These are phyloP conservation scores for Fusarium compactum DNA, from an alignment of 2,329 filamentous ascomycete species.

Conservation along the genomic window DNA sequence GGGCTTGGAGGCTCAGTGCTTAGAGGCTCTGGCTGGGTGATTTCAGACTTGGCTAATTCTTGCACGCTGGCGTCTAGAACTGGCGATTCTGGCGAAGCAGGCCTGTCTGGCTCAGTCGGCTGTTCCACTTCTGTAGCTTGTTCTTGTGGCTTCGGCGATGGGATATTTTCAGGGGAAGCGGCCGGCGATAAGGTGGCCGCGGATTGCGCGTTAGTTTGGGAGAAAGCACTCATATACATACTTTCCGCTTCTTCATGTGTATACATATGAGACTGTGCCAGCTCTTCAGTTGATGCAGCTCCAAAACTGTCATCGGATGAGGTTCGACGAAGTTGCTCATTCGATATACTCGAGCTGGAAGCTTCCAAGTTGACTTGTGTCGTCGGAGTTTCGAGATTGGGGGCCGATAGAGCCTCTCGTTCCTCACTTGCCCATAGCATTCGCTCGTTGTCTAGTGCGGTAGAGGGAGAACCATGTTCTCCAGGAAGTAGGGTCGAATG, in stretches of 20 bases:
- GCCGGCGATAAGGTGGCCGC: conserved; percentile 6
- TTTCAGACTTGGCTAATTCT: neutral
- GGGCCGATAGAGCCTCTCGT: conserved; percentile 35
- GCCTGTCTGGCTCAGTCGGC: neutral
- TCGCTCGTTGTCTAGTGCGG: conserved; percentile 32
- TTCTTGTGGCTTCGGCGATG: neutral
- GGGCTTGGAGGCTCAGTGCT: neutral
- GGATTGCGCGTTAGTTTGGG: conserved; percentile 56
- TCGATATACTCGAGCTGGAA: conserved; percentile 10
- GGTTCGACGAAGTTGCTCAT: conserved; percentile 26
- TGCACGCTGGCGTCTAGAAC: conserved; percentile 7
- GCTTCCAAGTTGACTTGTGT: conserved; percentile 33
- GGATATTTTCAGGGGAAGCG: conserved; percentile 19
- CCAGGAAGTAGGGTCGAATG: conserved; percentile 44
- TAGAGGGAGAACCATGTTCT: conserved; percentile 35
- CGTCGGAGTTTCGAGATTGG: conserved; percentile 33
- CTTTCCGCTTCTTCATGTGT: conserved; percentile 85
- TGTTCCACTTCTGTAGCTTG: neutral
- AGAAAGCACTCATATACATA: conserved; percentile 85
- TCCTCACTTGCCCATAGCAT: conserved; percentile 40
- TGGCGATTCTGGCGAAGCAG: neutral
- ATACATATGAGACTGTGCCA: conserved; percentile 76
- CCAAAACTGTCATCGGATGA: conserved; percentile 33
- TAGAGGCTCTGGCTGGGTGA: neutral
- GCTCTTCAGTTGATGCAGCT: conserved; percentile 57